A percentile compares a stretch with the other conserved stretches of the same genome.
Evolutionary conservation across 306 rosid genomes (phyloP).

Genomic region (Vicia villosa): DNA sequence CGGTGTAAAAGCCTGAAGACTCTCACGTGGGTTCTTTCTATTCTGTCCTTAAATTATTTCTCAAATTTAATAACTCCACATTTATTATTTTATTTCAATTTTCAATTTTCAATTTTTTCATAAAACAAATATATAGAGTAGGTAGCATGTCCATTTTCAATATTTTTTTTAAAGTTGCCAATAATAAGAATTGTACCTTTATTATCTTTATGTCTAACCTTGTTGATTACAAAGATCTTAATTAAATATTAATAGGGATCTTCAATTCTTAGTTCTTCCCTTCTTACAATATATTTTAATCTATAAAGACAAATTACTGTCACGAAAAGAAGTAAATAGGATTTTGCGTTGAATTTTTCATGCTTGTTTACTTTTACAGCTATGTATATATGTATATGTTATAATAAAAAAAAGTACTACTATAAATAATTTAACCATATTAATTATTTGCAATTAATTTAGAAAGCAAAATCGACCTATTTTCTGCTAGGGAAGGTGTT

Average conservation of each 20-base stretch:
- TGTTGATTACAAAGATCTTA: conserved; percentile 23
- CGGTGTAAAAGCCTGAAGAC: conserved; percentile 44
- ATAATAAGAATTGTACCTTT: conserved; percentile 6
- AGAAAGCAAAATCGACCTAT: conserved; percentile 2
- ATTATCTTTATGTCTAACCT: background rate
- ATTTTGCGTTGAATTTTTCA: conserved; percentile 40
- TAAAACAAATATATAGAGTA: conserved; percentile 20
- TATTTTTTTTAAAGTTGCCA: background rate
- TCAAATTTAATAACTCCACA: too few relatives aligned
- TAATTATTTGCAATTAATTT: conserved; percentile 6
- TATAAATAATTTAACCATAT: background rate
- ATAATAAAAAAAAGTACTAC: too few relatives aligned
- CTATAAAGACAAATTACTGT: conserved; percentile 42
- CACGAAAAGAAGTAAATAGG: conserved; percentile 43
- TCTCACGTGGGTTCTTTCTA: conserved; percentile 43
- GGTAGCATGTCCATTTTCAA: conserved; percentile 16
- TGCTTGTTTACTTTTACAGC: conserved; percentile 40
- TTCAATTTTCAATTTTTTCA: conserved; percentile 26
- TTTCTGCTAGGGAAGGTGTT: conserved; percentile 18
- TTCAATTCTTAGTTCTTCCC: background rate
- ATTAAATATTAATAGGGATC: conserved; percentile 5
- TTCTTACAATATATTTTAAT: conserved; percentile 32
- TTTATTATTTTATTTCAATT: background rate
- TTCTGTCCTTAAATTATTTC: conserved; percentile 19
- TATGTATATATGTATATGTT: background rate